Conservation (phyloP, 805 yeast species). For the Yamadazyma insecticola region DNA sequence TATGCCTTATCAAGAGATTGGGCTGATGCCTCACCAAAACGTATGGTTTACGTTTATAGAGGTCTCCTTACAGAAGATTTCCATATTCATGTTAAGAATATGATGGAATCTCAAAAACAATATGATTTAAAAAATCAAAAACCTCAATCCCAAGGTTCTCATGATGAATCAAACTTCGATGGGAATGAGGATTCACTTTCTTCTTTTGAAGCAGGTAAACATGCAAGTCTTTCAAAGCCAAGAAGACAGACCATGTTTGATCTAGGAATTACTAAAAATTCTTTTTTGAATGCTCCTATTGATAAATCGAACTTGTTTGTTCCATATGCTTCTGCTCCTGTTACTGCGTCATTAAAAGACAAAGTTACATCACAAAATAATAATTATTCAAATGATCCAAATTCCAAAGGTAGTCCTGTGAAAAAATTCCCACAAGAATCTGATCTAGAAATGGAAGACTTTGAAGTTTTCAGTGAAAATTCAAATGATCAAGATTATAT, state of each 20-base stretch:
- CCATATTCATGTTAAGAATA: conserved; percentile 63
- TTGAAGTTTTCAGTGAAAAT: conserved; percentile 42
- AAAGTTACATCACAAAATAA: conserved; percentile 4
- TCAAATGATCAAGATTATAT: conserved; percentile 29
- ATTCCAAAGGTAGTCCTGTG: too few species aligned
- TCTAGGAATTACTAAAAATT: conserved; percentile 40
- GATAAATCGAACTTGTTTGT: conserved; percentile 46
- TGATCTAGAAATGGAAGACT: conserved; percentile 47
- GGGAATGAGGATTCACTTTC: conserved; percentile 14
- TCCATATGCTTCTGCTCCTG: conserved; percentile 75
- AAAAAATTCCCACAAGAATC: not conserved
- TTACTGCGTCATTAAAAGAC: conserved; percentile 57
- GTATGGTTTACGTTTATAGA: conserved; percentile 85
- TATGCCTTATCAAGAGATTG: conserved; percentile 82
- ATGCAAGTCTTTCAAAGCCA: conserved; percentile 31
- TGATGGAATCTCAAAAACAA: conserved; percentile 39
- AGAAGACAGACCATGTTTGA: conserved; percentile 53
- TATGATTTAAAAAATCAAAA: conserved; percentile 6
- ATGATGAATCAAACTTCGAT: too few species aligned
- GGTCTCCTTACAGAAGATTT: conserved; percentile 75
- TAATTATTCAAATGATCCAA: too few species aligned
- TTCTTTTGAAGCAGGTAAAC: conserved; percentile 32
- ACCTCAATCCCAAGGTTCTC: not conserved
- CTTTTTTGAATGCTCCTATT: conserved; percentile 32
- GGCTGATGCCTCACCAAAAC: conserved; percentile 86